These are phyloP conservation scores for Pelargonium hybrid DNA, from an alignment of 441 rosid genomes.

Conservation along the genomic window DNA sequence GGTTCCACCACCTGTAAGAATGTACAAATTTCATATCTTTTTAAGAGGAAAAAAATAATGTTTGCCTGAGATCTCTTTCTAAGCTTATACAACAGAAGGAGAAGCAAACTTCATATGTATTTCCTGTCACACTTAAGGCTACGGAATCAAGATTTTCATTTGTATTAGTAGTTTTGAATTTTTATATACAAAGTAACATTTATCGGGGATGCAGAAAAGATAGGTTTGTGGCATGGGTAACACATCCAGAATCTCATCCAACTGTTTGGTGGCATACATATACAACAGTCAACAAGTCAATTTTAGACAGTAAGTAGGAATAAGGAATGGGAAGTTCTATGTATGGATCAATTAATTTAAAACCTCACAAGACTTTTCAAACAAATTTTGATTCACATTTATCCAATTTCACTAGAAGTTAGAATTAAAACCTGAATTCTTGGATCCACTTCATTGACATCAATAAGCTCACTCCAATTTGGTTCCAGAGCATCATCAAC, in stretches of 20 bases:
- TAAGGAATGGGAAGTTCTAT: background rate
- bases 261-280: background rate
- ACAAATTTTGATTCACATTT: background rate
- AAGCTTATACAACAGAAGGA: background rate
- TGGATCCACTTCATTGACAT: constrained; percentile 32
- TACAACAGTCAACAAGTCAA: background rate
- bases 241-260: too few species aligned
- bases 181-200: background rate
- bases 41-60: background rate
- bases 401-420: constrained; percentile 4
- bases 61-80: background rate
- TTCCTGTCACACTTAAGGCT: background rate
- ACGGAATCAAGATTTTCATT: background rate
- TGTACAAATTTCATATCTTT: constrained; percentile 7
- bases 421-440: constrained; percentile 43
- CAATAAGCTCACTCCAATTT: constrained; percentile 56
- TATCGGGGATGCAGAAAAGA: background rate
- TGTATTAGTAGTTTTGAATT: background rate
- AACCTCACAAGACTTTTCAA: background rate
- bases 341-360: background rate
- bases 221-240: too few species aligned
- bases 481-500: constrained; percentile 49
- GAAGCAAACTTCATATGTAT: background rate
- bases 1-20: constrained; percentile 29
- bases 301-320: background rate